These are phyloP conservation scores for Zymoseptoria pseudotritici DNA, from an alignment of 2,329 filamentous ascomycete species.

Conservation along the genomic window DNA sequence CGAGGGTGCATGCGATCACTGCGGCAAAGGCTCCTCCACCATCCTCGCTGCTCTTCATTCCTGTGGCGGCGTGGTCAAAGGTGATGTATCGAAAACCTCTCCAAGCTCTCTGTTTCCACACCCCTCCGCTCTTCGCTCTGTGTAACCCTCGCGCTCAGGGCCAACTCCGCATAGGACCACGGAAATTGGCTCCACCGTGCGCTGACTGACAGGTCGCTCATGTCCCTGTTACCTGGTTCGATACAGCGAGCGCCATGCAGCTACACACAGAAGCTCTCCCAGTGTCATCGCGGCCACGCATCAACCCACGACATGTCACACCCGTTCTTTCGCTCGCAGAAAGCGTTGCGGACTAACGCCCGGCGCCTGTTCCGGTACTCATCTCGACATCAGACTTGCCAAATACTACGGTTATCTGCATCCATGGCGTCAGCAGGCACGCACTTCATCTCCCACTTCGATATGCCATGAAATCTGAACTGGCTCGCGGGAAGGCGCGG, in stretches of 20 bases:
- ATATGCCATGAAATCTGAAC: slow-evolving; percentile 8
- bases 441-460: slow-evolving; percentile 7
- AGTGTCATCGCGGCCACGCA: slow-evolving; percentile 13
- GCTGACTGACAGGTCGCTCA: slow-evolving; percentile 20
- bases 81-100: neutral
- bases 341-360: slow-evolving; percentile 7
- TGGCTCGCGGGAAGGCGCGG: slow-evolving; percentile 16
- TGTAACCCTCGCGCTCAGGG: slow-evolving; percentile 11
- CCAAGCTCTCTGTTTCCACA: slow-evolving; percentile 12
- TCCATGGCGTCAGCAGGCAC: slow-evolving; percentile 17
- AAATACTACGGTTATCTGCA: slow-evolving; percentile 15
- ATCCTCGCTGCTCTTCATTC: neutral
- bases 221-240: slow-evolving; percentile 23
- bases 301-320: slow-evolving; percentile 15
- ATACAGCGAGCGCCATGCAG: slow-evolving; percentile 21
- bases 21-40: neutral
- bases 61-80: neutral
- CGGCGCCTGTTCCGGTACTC: slow-evolving; percentile 3
- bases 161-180: slow-evolving; percentile 1
- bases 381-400: slow-evolving; percentile 4
- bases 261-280: slow-evolving; percentile 25
- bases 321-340: slow-evolving; percentile 6
- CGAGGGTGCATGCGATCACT: neutral
- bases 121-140: slow-evolving; percentile 5
- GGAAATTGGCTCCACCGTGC: slow-evolving; percentile 16